Conservation (phyloP, 2,329 filamentous ascomycete species). For the Fusarium metavorans region DNA sequence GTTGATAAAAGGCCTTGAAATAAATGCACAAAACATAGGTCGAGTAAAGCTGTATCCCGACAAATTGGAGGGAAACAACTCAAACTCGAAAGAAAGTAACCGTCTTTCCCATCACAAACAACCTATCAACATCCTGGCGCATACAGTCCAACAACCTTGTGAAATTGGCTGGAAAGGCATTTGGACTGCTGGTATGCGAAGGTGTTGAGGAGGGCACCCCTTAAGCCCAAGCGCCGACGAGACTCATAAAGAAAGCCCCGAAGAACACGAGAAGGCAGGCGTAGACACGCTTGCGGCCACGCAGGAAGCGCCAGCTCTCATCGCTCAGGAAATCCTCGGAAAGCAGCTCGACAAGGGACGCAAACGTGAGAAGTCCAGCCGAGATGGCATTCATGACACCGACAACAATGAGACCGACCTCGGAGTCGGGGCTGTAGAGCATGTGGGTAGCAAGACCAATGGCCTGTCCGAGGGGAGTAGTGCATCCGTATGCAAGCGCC, state of each 20-base stretch:
- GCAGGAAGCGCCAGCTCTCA: constrained; percentile 69
- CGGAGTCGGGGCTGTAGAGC: constrained; percentile 75
- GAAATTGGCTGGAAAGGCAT: neutral
- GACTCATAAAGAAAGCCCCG: constrained; percentile 72
- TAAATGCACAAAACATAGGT: neutral
- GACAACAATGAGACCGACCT: constrained; percentile 75
- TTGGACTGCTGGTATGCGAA: neutral
- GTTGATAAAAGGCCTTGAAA: neutral
- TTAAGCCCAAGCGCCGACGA: constrained; percentile 73
- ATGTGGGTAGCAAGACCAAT: constrained; percentile 77
- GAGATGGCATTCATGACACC: constrained; percentile 82
- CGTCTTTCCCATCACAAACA: neutral
- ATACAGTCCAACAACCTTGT: neutral
- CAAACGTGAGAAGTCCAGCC: constrained; percentile 77
- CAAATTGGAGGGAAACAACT: neutral
- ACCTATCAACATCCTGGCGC: neutral
- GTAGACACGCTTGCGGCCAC: constrained; percentile 63
- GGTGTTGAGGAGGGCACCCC: neutral
- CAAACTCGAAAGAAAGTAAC: neutral
- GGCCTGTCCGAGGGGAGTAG: constrained; percentile 78
- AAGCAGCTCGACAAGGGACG: constrained; percentile 77
- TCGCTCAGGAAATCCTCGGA: constrained; percentile 78
- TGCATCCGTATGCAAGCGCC: constrained; percentile 68
- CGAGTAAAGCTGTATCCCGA: neutral
- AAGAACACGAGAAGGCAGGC: constrained; percentile 69